Conservation (phyloP, 176 grass and related monocot species). For the Oryza glumipatula region DNA sequence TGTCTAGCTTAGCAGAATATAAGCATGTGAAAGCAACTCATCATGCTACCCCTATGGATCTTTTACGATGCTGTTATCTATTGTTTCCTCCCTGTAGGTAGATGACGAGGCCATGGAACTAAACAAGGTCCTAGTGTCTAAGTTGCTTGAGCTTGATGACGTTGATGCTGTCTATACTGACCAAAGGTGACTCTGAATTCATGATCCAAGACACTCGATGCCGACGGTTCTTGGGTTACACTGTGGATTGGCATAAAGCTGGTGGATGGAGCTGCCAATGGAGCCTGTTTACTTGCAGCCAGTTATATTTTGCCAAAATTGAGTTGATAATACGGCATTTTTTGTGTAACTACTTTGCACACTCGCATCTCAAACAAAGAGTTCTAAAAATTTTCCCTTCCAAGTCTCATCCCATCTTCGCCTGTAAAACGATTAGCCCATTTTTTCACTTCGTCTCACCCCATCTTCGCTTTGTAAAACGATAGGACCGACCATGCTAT, state of each 20-base stretch:
- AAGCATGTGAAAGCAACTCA: neutral
- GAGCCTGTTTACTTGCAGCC: neutral
- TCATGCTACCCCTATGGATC: conserved; percentile 3
- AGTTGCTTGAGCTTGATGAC: conserved; percentile 94
- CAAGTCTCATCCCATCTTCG: neutral
- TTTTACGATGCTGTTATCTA: neutral
- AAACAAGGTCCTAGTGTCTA: conserved; percentile 86
- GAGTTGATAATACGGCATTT: neutral
- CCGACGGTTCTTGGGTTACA: neutral
- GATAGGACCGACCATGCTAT: neutral
- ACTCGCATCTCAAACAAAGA: neutral
- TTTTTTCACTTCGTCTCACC: neutral
- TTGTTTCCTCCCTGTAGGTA: conserved; percentile 40
- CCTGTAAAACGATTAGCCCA: neutral
- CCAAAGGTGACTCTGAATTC: conserved; percentile 58
- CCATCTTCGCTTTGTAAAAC: neutral
- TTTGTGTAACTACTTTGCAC: neutral
- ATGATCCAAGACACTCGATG: neutral
- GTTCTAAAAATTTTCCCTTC: neutral
- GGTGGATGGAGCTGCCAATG: neutral
- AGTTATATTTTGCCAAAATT: neutral
- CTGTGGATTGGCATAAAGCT: neutral
- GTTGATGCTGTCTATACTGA: conserved; percentile 94
- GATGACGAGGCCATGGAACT: conserved; percentile 93
- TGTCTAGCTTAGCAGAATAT: neutral